Percentiles rank a stretch among this genome's conserved stretches.
These are phyloP conservation scores for Pseudopyricularia javanii DNA, from an alignment of 2,329 filamentous ascomycete species.

Conservation along the genomic window DNA sequence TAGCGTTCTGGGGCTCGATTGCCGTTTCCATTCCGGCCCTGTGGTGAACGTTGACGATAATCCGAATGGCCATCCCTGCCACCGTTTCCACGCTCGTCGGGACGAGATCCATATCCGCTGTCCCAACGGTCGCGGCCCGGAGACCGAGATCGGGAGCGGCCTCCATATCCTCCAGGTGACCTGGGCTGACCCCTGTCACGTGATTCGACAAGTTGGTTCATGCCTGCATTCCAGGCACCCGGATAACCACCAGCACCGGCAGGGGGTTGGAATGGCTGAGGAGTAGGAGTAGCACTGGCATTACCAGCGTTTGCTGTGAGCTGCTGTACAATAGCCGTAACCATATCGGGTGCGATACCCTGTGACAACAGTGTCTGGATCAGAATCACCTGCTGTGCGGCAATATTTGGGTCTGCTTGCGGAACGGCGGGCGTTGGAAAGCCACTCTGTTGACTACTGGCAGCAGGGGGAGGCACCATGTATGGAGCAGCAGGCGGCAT, in stretches of 20 bases:
- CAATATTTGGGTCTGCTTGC: conserved; percentile 27
- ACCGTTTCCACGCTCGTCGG: conserved; percentile 42
- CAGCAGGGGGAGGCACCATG: conserved; percentile 8
- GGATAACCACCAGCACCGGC: conserved; percentile 4
- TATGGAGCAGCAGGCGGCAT: conserved; percentile 17
- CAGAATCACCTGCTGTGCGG: conserved; percentile 58
- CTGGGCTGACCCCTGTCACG: conserved; percentile 48
- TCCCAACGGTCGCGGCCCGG: conserved; percentile 57
- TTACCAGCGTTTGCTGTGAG: conserved; percentile 18
- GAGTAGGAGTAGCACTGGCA: conserved; percentile 17
- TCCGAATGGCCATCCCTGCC: conserved; percentile 43
- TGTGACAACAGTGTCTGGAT: conserved; percentile 65
- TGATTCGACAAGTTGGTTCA: conserved; percentile 24
- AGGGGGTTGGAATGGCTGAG: conserved; percentile 1
- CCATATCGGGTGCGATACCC: conserved; percentile 67
- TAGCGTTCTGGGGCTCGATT: conserved; percentile 46
- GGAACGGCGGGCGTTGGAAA: conserved; percentile 21
- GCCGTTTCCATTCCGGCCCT: conserved; percentile 54
- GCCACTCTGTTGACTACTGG: conserved; percentile 2
- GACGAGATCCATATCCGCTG: conserved; percentile 56
- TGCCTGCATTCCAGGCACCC: conserved; percentile 9
- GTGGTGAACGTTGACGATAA: conserved; percentile 82
- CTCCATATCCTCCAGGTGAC: conserved; percentile 45
- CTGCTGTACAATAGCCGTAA: conserved; percentile 45
- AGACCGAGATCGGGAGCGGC: conserved; percentile 67